Percentiles rank a stretch among this genome's conserved stretches.
Evolutionary conservation across 2,329 filamentous ascomycete genomes (phyloP).

Genomic region (Phoma sp.): DNA sequence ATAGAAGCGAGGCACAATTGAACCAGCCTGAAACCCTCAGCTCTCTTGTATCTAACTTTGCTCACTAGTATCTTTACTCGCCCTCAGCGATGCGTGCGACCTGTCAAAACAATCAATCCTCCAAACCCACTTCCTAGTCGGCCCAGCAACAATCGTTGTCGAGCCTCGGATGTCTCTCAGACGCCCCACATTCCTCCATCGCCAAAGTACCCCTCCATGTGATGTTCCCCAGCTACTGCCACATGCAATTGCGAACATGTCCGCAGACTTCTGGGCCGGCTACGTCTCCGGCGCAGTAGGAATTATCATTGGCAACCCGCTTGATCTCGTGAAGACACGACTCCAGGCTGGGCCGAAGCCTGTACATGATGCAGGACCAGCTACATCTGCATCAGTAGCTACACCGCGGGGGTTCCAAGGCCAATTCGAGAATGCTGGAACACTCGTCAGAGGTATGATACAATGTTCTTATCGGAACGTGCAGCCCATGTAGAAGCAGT

Average conservation of each 20-base stretch:
- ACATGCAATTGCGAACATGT: slow-evolving; percentile 60
- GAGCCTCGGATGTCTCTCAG: slow-evolving; percentile 26
- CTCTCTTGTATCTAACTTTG: too few species aligned
- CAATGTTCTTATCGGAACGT: too few species aligned
- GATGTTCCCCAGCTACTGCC: not conserved
- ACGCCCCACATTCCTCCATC: slow-evolving; percentile 17
- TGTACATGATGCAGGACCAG: slow-evolving; percentile 22
- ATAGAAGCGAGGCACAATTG: too few species aligned
- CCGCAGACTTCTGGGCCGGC: slow-evolving; percentile 91
- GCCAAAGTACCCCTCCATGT: slow-evolving; percentile 22
- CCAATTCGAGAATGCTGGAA: slow-evolving; percentile 46
- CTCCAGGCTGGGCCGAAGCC: slow-evolving; percentile 67
- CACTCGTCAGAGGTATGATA: slow-evolving; percentile 44
- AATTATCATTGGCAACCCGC: slow-evolving; percentile 86
- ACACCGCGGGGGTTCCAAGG: slow-evolving; percentile 30
- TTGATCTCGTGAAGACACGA: slow-evolving; percentile 80
- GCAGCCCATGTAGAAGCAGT: not conserved
- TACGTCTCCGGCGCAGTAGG: slow-evolving; percentile 85
- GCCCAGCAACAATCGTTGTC: slow-evolving; percentile 14
- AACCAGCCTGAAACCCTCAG: not conserved
- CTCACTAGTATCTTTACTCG: not conserved
- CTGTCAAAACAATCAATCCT: slow-evolving; percentile 11
- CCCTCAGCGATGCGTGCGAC: not conserved
- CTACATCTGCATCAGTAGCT: slow-evolving; percentile 16
- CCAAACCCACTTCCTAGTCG: slow-evolving; percentile 8